Conservation (phyloP, 139 green algal species). For the Zygnema cylindricum region DNA sequence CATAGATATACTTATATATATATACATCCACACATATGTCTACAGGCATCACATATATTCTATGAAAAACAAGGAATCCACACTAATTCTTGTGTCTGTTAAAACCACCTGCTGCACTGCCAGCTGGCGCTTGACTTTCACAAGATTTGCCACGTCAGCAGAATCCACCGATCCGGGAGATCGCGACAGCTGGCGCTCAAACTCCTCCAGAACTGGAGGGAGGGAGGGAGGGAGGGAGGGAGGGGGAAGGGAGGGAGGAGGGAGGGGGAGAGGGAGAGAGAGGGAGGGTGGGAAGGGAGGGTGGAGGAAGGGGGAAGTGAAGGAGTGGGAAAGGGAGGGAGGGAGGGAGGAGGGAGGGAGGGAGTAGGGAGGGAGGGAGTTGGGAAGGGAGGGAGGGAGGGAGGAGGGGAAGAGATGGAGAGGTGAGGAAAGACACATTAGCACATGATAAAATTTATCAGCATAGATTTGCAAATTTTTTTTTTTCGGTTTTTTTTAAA, state of each 20-base stretch:
- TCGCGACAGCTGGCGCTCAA: no score
- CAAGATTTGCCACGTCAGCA: no score
- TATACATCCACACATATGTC: no score
- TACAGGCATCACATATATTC: no score
- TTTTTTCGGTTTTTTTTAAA: no score
- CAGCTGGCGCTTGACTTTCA: no score
- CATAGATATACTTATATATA: no score
- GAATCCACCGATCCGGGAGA: no score
- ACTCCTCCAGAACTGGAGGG: neutral
- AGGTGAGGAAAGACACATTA: neutral
- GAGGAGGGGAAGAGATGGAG: conserved; percentile 11
- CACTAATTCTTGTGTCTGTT: no score
- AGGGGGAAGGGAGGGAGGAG: neutral
- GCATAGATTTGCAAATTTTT: no score
- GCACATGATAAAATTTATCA: neutral
- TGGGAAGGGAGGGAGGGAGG: neutral
- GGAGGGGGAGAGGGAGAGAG: neutral
- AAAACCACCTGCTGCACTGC: no score
- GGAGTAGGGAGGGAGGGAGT: neutral
- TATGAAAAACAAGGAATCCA: no score
- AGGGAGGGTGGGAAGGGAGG: neutral
- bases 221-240: neutral
- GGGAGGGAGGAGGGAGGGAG: neutral
- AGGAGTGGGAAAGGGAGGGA: neutral
- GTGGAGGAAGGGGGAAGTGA: neutral